phyloP scores from a whole-genome alignment of 2,329 filamentous ascomycete species.

The Alternaria gansuensis region DNA sequence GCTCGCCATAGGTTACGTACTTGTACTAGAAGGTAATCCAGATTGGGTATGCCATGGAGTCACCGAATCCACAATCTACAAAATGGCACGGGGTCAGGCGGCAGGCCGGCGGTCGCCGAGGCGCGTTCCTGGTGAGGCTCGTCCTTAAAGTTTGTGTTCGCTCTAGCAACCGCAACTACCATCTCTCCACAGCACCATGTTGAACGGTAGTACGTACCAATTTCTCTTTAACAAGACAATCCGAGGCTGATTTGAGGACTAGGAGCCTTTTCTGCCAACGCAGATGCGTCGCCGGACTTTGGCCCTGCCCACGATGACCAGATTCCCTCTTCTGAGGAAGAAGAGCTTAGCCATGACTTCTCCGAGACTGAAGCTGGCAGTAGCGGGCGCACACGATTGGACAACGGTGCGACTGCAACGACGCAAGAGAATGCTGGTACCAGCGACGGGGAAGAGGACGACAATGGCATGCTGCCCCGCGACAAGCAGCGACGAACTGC shows the following conservation, averaged over 20 bases:
- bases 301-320: slow-evolving; percentile 45
- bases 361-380: slow-evolving; percentile 40
- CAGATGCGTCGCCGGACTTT: slow-evolving; percentile 50
- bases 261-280: slow-evolving; percentile 46
- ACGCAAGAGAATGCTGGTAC: slow-evolving; percentile 34
- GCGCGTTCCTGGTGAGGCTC: slow-evolving; percentile 18
- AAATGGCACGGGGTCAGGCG: slow-evolving; percentile 27
- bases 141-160: slow-evolving; percentile 20
- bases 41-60: slow-evolving; percentile 5
- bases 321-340: slow-evolving; percentile 51
- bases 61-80: slow-evolving; percentile 17
- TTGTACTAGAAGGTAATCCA: neutral
- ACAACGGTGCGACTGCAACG: slow-evolving; percentile 33
- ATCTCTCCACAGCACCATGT: slow-evolving; percentile 34
- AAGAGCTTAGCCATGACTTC: slow-evolving; percentile 43
- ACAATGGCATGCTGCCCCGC: slow-evolving; percentile 55
- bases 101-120: slow-evolving; percentile 27
- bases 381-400: slow-evolving; percentile 24
- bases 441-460: slow-evolving; percentile 40
- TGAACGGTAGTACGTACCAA: slow-evolving; percentile 37
- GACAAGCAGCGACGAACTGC: slow-evolving; percentile 74
- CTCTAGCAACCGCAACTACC: slow-evolving; percentile 24
- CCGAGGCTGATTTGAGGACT: slow-evolving; percentile 17
- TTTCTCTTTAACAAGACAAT: neutral
- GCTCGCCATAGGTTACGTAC: slow-evolving; percentile 8